Evolutionary conservation across 2,329 filamentous ascomycete species (phyloP).

Genomic region (Cordyceps cateniannulata): DNA sequence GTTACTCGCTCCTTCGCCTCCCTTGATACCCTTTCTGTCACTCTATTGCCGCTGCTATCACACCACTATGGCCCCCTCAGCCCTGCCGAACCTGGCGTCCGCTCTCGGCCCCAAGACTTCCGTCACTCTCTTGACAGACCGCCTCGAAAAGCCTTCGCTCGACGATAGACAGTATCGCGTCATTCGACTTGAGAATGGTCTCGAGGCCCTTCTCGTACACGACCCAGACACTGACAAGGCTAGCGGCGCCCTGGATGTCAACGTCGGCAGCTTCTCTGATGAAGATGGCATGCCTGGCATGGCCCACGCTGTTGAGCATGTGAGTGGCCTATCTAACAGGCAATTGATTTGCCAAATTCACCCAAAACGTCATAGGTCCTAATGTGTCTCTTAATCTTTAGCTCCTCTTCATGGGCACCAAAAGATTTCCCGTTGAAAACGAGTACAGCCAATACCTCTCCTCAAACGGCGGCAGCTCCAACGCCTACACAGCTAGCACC

Average conservation of each 20-base stretch:
- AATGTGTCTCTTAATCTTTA: conserved; percentile 21
- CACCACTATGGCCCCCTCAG: not conserved
- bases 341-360: conserved; percentile 16
- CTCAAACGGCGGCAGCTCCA: conserved; percentile 83
- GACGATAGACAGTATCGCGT: conserved; percentile 87
- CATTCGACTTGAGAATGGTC: conserved; percentile 73
- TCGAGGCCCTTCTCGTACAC: conserved; percentile 88
- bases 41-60: not conserved
- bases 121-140: conserved; percentile 52
- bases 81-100: conserved; percentile 26
- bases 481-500: conserved; percentile 88
- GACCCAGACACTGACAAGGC: conserved; percentile 95
- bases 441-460: conserved; percentile 92
- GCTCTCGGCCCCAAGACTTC: conserved; percentile 22
- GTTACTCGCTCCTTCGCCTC: not conserved
- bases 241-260: conserved; percentile 89
- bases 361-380: not conserved
- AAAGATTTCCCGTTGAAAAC: conserved; percentile 95
- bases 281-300: conserved; percentile 85
- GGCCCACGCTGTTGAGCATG: conserved; percentile 93
- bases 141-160: conserved; percentile 73
- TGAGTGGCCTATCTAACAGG: conserved; percentile 27
- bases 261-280: conserved; percentile 94
- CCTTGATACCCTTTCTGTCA: not conserved
- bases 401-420: conserved; percentile 95